phyloP scores from a whole-genome alignment of 164 flowering plant genomes.

The Santalum album region DNA sequence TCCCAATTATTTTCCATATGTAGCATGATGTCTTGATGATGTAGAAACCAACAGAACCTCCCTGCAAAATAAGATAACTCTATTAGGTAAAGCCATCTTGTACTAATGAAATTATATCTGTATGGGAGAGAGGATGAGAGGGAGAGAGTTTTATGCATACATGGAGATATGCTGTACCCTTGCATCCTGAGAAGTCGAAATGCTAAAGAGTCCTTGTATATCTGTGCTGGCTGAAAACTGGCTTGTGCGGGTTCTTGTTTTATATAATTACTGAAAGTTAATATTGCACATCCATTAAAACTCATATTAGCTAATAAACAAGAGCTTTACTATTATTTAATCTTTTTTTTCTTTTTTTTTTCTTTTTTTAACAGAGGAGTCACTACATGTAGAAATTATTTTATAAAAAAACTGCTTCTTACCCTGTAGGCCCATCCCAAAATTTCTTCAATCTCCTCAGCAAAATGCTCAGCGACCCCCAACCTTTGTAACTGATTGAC shows the following conservation, averaged over 20 bases:
- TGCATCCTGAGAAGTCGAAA: slow-evolving; percentile 34
- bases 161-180: slow-evolving; percentile 25
- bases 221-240: slow-evolving; percentile 7
- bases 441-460: slow-evolving; percentile 16
- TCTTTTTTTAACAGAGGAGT: no score
- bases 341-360: no score
- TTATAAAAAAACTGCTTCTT: no score
- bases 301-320: no score
- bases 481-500: slow-evolving; percentile 23
- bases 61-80: neutral
- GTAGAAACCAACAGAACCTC: slow-evolving; percentile 1
- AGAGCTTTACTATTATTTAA: no score
- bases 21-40: neutral
- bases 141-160: slow-evolving; percentile 22
- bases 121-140: neutral
- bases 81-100: no score
- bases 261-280: slow-evolving; percentile 16
- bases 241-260: slow-evolving; percentile 1
- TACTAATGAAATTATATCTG: no score
- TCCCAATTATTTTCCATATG: slow-evolving; percentile 1
- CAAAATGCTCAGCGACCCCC: slow-evolving; percentile 21
- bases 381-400: no score
- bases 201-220: slow-evolving; percentile 32
- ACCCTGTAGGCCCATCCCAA: slow-evolving; percentile 22
- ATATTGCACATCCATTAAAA: neutral